Evolutionary conservation across 2,329 filamentous ascomycete genomes (phyloP).

Genomic region (Pseudocercospora cruenta): DNA sequence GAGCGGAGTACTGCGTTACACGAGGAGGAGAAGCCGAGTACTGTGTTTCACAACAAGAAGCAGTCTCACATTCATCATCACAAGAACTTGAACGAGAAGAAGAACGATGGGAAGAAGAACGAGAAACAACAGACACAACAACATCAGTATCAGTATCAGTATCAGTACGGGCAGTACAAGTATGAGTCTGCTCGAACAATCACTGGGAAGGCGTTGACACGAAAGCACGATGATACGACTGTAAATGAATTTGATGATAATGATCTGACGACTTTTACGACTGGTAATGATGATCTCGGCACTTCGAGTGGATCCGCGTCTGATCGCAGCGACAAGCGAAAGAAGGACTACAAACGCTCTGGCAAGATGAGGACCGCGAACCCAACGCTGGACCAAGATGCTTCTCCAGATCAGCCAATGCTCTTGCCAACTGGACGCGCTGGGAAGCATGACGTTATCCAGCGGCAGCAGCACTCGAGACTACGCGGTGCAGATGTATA

Average conservation of each 20-base stretch:
- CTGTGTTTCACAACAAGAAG: slow-evolving; percentile 36
- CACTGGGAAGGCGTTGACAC: slow-evolving; percentile 18
- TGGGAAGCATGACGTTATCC: slow-evolving; percentile 31
- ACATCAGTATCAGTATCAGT: slow-evolving; percentile 28
- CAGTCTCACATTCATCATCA: slow-evolving; percentile 42
- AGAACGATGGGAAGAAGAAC: slow-evolving; percentile 35
- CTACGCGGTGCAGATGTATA: slow-evolving; percentile 57
- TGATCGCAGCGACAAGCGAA: slow-evolving; percentile 20
- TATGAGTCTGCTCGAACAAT: slow-evolving; percentile 24
- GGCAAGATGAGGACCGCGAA: slow-evolving; percentile 26
- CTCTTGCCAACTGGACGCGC: slow-evolving; percentile 38
- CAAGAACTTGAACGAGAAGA: slow-evolving; percentile 33
- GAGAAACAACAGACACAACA: slow-evolving; percentile 21
- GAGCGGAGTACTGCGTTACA: slow-evolving; percentile 38
- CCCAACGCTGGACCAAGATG: slow-evolving; percentile 19
- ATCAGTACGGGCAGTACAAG: slow-evolving; percentile 35
- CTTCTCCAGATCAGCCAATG: slow-evolving; percentile 24
- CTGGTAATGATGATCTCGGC: background rate
- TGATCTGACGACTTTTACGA: slow-evolving; percentile 13
- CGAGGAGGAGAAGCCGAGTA: slow-evolving; percentile 33
- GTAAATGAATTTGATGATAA: slow-evolving; percentile 23
- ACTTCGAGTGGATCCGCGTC: background rate
- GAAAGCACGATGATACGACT: slow-evolving; percentile 29
- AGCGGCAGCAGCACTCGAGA: slow-evolving; percentile 51
- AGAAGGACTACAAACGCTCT: slow-evolving; percentile 33